These are phyloP conservation scores for Tilletia horrida DNA, from an alignment of 1,284 basidiomycete genomes.

Conservation along the genomic window DNA sequence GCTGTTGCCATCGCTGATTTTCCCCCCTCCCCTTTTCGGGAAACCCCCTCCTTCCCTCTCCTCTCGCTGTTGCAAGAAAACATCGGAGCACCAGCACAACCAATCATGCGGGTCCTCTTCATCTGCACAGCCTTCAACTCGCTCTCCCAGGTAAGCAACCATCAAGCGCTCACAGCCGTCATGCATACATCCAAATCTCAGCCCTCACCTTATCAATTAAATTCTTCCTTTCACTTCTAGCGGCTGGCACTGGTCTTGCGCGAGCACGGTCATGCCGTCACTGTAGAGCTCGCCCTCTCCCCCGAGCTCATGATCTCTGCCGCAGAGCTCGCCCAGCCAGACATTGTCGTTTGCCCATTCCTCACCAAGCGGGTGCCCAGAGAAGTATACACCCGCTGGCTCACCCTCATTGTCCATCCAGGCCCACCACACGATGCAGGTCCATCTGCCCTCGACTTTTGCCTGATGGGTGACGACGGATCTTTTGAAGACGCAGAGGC, in stretches of 20 bases:
- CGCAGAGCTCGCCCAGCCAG: slow-evolving; percentile 53
- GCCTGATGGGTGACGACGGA: slow-evolving; percentile 58
- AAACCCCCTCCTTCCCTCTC: no score
- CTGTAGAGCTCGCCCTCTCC: slow-evolving; percentile 56
- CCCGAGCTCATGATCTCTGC: slow-evolving; percentile 57
- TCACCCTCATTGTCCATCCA: slow-evolving; percentile 59
- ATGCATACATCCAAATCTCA: no score
- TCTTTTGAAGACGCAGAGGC: slow-evolving; percentile 43
- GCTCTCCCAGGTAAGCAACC: slow-evolving; percentile 55
- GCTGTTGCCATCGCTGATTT: no score
- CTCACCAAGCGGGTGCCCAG: slow-evolving; percentile 58
- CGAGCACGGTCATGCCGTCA: slow-evolving; percentile 53
- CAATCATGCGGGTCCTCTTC: slow-evolving; percentile 55
- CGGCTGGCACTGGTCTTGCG: slow-evolving; percentile 52
- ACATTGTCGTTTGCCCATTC: slow-evolving; percentile 58
- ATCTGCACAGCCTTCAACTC: slow-evolving; percentile 59
- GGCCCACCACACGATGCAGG: slow-evolving; percentile 59
- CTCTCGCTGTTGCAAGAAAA: no score
- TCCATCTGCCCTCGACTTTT: slow-evolving; percentile 59
- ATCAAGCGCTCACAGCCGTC: no score
- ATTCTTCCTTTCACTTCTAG: no score
- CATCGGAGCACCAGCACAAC: no score
- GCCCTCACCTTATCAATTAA: no score
- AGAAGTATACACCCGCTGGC: slow-evolving; percentile 55
- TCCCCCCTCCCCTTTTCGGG: no score